Percentiles rank a stretch among this genome's conserved stretches.
Conservation (phyloP, 2,329 filamentous ascomycete species). For the Triangularia setosa region DNA sequence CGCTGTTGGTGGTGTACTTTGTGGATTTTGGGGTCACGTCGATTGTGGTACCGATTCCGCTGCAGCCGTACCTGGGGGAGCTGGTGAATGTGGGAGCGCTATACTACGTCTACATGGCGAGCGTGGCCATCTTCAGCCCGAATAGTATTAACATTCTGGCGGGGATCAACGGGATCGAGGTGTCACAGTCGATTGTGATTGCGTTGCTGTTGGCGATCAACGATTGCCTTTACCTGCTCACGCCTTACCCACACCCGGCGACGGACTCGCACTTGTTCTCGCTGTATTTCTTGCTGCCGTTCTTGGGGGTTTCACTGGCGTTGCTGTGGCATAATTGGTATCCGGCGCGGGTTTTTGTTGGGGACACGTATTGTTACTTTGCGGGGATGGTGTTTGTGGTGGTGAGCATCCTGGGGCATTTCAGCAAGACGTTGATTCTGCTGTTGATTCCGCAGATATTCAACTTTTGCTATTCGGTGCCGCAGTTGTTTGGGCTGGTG, state of each 20-base stretch:
- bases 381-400: constrained; percentile 98
- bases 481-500: constrained; percentile 84
- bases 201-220: constrained; percentile 80
- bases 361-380: constrained; percentile 99
- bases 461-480: constrained; percentile 92
- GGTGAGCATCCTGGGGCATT: constrained; percentile 93
- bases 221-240: constrained; percentile 81
- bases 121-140: constrained; percentile 93
- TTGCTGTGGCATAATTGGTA: constrained; percentile 93
- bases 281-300: constrained; percentile 88
- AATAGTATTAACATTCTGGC: constrained; percentile 99
- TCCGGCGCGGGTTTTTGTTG: constrained; percentile 90
- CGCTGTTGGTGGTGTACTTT: constrained; percentile 94
- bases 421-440: constrained; percentile 92
- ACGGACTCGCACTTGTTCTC: constrained; percentile 96
- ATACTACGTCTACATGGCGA: constrained; percentile 97
- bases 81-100: constrained; percentile 76
- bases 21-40: constrained; percentile 97
- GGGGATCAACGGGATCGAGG: constrained; percentile 97
- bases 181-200: constrained; percentile 88
- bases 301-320: constrained; percentile 86
- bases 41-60: constrained; percentile 81
- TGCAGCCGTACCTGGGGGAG: constrained; percentile 79
- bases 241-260: constrained; percentile 83
- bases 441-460: constrained; percentile 90